Base-by-base conservation (phyloP, 2,329 filamentous ascomycete species). In the Colletotrichum shisoi region DNA sequence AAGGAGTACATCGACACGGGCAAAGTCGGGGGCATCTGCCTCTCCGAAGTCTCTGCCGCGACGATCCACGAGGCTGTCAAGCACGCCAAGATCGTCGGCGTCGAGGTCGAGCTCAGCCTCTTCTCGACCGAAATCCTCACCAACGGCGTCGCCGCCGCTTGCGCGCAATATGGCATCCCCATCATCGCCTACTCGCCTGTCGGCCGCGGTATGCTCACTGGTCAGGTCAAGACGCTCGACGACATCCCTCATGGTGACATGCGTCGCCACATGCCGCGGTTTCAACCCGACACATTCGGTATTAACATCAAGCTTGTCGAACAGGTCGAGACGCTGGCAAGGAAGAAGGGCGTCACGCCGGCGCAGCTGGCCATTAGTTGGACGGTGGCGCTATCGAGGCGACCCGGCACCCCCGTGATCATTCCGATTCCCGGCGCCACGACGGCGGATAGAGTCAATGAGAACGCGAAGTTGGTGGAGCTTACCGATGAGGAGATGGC, bases 131-230 rank as follows among this genome's bases (percentile, higher is more conserved):
- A 86, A 17, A 78, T 82, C 27, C 76, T 85, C 31, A 75, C 74
- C 24, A 85, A 86, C 70, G 84, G 85, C 2, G 76, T 87, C 42
- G 81, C 82, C 3, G 80, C 79, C 2, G 82, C 85, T 0, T 90
- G 87, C 72, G 82, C 80, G 0, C 83, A 94, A 74, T 77, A 90
- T 52, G 79, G 82, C 53, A 92, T 94, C 67, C 88, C 90, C 0
- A 79, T 94, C 54, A 78, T 92, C 42, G 90, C 89, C 0, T 94
- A 93, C 77, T 89, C 89, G 51, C 91, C 91, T 1, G 80, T 93
- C 0, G 88, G 90, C 4, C 80, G 85, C 31, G 83, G 84, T 1
- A 27, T 84, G 62, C 75, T 90, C 62, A 85, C 85, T 0, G 86
- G 86, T 7, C 75, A 83, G 68, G 79, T 87, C 76, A 84, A 82